Conservation (phyloP, 2,329 filamentous ascomycete species). For the Truncatella angustata region DNA sequence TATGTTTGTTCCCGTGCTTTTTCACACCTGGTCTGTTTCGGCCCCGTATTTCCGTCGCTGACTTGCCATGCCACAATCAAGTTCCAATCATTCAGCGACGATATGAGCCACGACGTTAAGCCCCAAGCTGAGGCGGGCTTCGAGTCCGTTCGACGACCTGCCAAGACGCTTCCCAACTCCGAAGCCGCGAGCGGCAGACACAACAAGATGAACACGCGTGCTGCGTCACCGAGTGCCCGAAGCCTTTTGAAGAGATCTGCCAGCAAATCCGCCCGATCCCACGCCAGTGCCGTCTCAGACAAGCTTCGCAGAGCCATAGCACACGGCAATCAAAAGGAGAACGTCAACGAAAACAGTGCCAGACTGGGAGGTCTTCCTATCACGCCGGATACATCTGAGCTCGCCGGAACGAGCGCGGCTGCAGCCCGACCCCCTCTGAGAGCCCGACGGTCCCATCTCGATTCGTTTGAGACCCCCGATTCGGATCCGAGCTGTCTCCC, state of each 20-base stretch:
- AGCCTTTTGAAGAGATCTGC: slow-evolving; percentile 27
- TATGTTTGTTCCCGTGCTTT: too few species aligned
- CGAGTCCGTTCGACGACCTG: slow-evolving; percentile 23
- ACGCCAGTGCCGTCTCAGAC: slow-evolving; percentile 32
- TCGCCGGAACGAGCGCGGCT: slow-evolving; percentile 23
- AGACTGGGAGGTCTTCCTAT: slow-evolving; percentile 38
- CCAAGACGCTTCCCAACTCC: slow-evolving; percentile 18
- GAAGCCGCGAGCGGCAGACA: slow-evolving; percentile 29
- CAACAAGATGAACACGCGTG: slow-evolving; percentile 29
- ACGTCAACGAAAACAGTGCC: slow-evolving; percentile 14
- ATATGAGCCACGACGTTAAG: slow-evolving; percentile 25
- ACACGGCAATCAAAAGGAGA: slow-evolving; percentile 27
- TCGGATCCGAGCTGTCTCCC: slow-evolving; percentile 37
- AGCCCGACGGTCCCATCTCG: slow-evolving; percentile 38
- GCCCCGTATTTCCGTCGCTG: slow-evolving; percentile 16
- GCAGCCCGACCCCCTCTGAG: slow-evolving; percentile 33
- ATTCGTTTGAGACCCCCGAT: slow-evolving; percentile 44
- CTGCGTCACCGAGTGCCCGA: slow-evolving; percentile 31
- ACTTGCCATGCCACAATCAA: slow-evolving; percentile 9
- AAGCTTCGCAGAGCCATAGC: slow-evolving; percentile 37
- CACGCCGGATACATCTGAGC: slow-evolving; percentile 58
- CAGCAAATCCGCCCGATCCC: slow-evolving; percentile 21
- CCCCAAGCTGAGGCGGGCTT: slow-evolving; percentile 30
- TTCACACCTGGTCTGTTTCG: too few species aligned
- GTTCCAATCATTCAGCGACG: slow-evolving; percentile 22